Base-by-base conservation (phyloP, 257 asterid genomes). In the Orobanche coerulescens region DNA sequence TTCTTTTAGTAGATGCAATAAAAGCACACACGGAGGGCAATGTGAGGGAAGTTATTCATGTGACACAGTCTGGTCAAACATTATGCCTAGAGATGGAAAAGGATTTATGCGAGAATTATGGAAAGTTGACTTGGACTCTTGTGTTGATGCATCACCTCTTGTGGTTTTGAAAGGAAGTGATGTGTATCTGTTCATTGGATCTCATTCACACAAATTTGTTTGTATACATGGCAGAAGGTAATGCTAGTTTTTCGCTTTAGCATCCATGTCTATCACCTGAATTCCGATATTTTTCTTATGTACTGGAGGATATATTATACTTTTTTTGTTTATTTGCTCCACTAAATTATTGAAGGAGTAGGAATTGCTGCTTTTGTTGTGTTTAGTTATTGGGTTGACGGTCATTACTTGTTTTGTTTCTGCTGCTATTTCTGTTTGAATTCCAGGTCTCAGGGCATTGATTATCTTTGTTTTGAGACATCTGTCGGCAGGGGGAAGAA, bases 61-160 rank as follows among this genome's bases (percentile, higher is more conserved):
- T 64, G 71, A 46, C 34, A 54, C 62, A 22, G 66, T 62, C 60
- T 65, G 76, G 78, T 66, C 79, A 58, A 75, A 65, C 67, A 72
- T 70, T 71, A 22, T 75, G 43, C 65, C 78, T 63, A 65, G 70
- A 64, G 83, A 72, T 57, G 70, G 80, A 67, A 76, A 65, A 66
- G 76, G 78, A 65, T 74, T 64, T 67, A 64, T 91, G 88, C 78
- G 39, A 63, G 76, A 80, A 66, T 61, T 53, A 23, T 92, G 96
- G 98, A 84, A 84, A 82, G 78, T 84, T 47, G 67, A 76, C 75
- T 66, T 81, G 87, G 82, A 76, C 47, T 85, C 98, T 69, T 92
- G 98, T 75, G 90, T 92, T 66, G 98, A 92, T 73, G 98, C 98
- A 57, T 92, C 98, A 49, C 96, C 98, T 55, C 87, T 92, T 52